phyloP scores from a whole-genome alignment of 495 filamentous ascomycete genomes.

The Clavariopsis aquatica region DNA sequence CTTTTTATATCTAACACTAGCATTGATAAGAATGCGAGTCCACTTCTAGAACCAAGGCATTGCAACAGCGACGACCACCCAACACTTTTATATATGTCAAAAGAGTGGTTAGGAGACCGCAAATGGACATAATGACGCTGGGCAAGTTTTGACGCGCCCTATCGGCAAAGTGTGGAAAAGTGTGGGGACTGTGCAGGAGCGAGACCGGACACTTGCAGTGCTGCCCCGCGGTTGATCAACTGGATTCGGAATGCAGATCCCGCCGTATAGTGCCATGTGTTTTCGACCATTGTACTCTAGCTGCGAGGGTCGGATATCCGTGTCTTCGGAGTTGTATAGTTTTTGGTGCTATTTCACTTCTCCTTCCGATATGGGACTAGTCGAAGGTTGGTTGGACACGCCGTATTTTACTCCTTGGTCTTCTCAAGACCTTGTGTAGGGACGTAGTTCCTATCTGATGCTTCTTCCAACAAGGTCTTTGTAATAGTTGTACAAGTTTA shows the following conservation, averaged over 20 bases:
- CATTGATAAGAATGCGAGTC: neutral
- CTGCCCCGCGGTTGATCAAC: conserved; percentile 12
- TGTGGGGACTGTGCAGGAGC: conserved; percentile 10
- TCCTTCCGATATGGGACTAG: neutral
- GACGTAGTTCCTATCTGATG: neutral
- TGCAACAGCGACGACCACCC: neutral
- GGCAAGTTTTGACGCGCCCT: conserved; percentile 2
- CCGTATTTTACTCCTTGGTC: neutral
- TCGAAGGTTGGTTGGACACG: neutral
- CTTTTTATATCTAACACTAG: no score
- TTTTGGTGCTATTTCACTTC: neutral
- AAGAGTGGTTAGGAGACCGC: neutral
- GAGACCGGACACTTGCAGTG: conserved; percentile 14
- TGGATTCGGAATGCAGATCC: conserved; percentile 1
- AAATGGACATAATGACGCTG: neutral
- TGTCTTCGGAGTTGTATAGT: neutral
- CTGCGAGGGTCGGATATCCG: neutral
- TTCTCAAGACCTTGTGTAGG: no score
- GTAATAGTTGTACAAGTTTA: neutral
- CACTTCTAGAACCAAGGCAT: neutral
- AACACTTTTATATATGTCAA: conserved; percentile 1
- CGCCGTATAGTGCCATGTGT: neutral
- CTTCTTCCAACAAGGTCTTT: neutral
- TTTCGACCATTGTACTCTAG: neutral
- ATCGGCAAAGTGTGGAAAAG: conserved; percentile 22